These are phyloP conservation scores for Phanerodontia chrysosporium DNA, from an alignment of 768 basidiomycete species.

Conservation along the genomic window DNA sequence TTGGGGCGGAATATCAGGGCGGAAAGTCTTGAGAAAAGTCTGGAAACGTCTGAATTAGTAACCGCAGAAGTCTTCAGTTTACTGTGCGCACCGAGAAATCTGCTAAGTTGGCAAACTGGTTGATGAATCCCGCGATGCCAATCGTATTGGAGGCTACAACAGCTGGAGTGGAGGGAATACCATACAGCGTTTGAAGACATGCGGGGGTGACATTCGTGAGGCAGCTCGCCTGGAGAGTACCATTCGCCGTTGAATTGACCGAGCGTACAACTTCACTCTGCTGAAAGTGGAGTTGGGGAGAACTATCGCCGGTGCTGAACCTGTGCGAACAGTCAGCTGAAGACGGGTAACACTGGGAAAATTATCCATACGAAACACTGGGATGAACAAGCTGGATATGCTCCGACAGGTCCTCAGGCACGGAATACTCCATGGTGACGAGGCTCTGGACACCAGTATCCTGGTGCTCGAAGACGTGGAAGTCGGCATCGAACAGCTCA, in stretches of 20 bases:
- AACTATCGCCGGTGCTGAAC: not conserved
- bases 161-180: conserved; percentile 21
- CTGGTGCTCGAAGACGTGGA: too few relatives aligned
- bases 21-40: conserved; percentile 54
- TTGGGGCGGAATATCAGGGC: too few relatives aligned
- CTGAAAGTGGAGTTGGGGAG: conserved; percentile 2
- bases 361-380: conserved; percentile 12
- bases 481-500: too few relatives aligned
- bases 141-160: conserved; percentile 13
- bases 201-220: conserved; percentile 28
- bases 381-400: conserved; percentile 32
- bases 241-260: conserved; percentile 12
- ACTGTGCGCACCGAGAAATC: conserved; percentile 15
- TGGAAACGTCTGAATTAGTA: conserved; percentile 30
- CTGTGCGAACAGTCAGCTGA: not conserved
- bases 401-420: too few relatives aligned
- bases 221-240: conserved; percentile 23
- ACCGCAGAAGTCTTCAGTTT: not conserved
- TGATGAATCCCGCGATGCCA: conserved; percentile 19
- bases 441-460: too few relatives aligned
- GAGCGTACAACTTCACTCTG: conserved; percentile 15
- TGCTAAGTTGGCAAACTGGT: conserved; percentile 18
- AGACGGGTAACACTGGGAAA: not conserved
- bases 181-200: conserved; percentile 30
- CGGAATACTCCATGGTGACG: too few relatives aligned